Base-by-base conservation (phyloP, 352 stramenopile genomes). In the Pythium apleroticum region DNA sequence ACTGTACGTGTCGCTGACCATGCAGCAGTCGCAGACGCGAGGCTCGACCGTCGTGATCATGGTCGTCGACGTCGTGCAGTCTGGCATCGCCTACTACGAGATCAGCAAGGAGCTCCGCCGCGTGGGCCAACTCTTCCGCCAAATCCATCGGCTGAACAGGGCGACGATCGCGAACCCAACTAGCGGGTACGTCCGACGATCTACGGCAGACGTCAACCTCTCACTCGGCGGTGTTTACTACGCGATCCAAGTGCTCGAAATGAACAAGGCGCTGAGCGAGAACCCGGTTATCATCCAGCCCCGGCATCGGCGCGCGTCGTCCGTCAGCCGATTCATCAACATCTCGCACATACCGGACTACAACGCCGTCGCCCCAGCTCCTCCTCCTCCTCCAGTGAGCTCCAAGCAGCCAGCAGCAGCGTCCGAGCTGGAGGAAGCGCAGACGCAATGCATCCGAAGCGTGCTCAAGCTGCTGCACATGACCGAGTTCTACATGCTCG, bases 1-100 rank as follows among this genome's bases (percentile, higher is more conserved):
- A 17, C 35, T 76, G 25, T 74, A 67, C 31, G 52, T 71, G 31
- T 67, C 66, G 15, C 66, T 72, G 22, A 71, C 61, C 15, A 68
- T 74, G 66, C 62, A 76, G 31, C 69, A 76, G 53, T 50, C 72
- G 24, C 53, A 54, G 20, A 69, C 61, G 3, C 12, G 57, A 12
- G 55, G 24, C 5, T 59, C 60, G 22, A 45, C 48, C 2, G n/a
- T 15, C 19, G 27, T 63, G 4, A 28, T 63, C 10, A 55, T 63
- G 56, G n/a, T 28, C 1, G 56, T 63, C 10, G 56, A 63, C 43
- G 27, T 55, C 0, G 41, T n/a, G 6, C 56, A 63, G 41, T 55
- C 43, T 6, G 2, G 46, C 3, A 43, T 63, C 17, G 58, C 31
- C 5, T 49, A 27, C 53, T 60, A 39, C n/a, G 52, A 58, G 30